These are phyloP conservation scores for Rhizodiscina lignyota DNA, from an alignment of 495 filamentous ascomycete species.

Conservation along the genomic window DNA sequence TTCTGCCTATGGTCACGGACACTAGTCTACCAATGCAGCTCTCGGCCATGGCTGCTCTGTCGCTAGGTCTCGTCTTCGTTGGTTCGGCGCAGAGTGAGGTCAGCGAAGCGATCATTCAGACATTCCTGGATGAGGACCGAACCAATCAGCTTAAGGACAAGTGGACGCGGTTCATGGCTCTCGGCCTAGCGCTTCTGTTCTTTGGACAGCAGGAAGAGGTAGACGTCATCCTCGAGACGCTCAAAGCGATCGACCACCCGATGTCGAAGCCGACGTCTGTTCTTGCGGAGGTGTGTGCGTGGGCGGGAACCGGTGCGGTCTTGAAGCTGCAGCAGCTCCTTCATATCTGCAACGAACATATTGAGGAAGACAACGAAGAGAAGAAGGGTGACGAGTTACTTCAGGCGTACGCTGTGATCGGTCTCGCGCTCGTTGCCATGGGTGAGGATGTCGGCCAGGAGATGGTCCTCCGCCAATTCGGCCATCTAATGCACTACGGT, in stretches of 20 bases:
- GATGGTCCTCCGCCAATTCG: constrained; percentile 95
- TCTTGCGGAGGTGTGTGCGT: constrained; percentile 88
- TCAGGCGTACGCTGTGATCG: constrained; percentile 90
- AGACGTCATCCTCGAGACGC: constrained; percentile 81
- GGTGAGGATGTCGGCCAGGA: constrained; percentile 97
- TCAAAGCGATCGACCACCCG: constrained; percentile 90
- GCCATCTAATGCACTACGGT: constrained; percentile 98
- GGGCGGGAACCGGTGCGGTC: constrained; percentile 92
- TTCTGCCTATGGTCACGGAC: constrained; percentile 77
- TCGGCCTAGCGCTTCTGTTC: constrained; percentile 85
- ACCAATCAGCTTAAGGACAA: constrained; percentile 83
- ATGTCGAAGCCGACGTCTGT: constrained; percentile 84
- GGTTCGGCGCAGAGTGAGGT: constrained; percentile 81
- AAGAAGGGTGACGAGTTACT: constrained; percentile 87
- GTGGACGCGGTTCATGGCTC: constrained; percentile 91
- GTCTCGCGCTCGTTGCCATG: constrained; percentile 89
- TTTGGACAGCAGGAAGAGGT: constrained; percentile 96
- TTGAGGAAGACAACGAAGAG: constrained; percentile 77
- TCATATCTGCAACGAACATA: constrained; percentile 93
- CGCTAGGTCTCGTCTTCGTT: constrained; percentile 81
- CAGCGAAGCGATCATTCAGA: constrained; percentile 73
- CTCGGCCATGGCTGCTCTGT: constrained; percentile 87
- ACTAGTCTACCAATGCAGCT: constrained; percentile 77
- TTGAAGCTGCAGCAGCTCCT: constrained; percentile 91
- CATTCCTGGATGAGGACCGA: constrained; percentile 80